Evolutionary conservation across 108 stramenopile species (phyloP).

Genomic region (Ochromonas danica): DNA sequence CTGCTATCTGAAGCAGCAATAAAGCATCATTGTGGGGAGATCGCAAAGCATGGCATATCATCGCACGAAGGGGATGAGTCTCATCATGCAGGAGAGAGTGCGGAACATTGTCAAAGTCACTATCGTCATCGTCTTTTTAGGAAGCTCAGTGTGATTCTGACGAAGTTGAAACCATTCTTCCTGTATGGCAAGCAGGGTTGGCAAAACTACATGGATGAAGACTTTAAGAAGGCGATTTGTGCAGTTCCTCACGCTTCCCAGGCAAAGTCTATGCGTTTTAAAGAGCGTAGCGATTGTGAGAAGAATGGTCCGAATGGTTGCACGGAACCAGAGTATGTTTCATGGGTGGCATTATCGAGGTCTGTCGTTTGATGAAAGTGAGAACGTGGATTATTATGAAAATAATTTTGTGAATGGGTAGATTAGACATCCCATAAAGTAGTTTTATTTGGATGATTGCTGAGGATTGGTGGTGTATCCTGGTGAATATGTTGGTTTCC

Average conservation of each 20-base stretch:
- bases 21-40: background rate
- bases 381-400: too few species aligned
- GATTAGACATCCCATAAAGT: too few species aligned
- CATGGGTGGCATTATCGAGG: too few species aligned
- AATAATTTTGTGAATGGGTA: too few species aligned
- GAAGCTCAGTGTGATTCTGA: background rate
- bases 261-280: background rate
- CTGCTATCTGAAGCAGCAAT: too few species aligned
- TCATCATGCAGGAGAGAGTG: background rate
- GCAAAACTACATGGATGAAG: conserved; percentile 1
- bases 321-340: background rate
- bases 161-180: background rate
- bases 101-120: background rate
- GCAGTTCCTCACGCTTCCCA: background rate
- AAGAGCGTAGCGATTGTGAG: background rate
- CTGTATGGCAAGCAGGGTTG: background rate
- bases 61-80: too few species aligned
- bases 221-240: background rate
- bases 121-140: background rate
- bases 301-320: background rate
- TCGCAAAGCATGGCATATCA: background rate
- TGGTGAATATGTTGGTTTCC: too few species aligned
- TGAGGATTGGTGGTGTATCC: too few species aligned
- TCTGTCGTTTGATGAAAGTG: too few species aligned
- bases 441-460: too few species aligned